Evolutionary conservation across 345 rosid species (phyloP), one percentile per base, ranked within the genome.

Genomic region (Eutrema japonicum): DNA sequence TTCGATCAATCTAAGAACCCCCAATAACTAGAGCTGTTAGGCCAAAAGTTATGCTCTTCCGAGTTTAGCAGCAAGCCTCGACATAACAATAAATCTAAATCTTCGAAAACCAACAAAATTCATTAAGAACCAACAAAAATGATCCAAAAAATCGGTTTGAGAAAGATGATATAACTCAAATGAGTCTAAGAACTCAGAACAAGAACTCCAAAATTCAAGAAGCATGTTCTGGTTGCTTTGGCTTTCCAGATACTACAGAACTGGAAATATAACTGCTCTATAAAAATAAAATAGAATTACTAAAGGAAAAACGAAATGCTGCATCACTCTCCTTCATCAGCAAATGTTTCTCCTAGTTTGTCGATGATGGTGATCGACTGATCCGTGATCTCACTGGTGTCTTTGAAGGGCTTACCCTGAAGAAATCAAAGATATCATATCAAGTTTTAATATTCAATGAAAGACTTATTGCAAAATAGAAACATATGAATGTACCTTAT

Each of bases 381-480:
- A 83, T 73, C 56, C 82, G 85, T 0, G 97, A 82, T 82, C 92
- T 85, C 77, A 89, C 94, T 0, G 89, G 96, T 52, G 96, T 92
- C 82, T 89, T 89, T 29, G 93, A 89, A 70, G 94, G 94, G 65
- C 94, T 87, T 72, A 92, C 88, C 89, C 94, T 92, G 67, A 59
- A 53, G 59, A 41, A 32, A 14, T 8, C 35, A 37, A 54, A 55
- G 8, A 35, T 8, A 42, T 14, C n/a, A 45, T 36, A 4, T 9
- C 30, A 51, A 37, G 11, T 38, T 49, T 12, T 6, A 27, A 43
- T 62, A 14, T 6, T 54, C 16, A 54, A 29, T 26, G 35, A 37
- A 51, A 47, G 52, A 14, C 37, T 69, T 30, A 2, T 29, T 36
- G 9, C 40, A 46, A 63, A 6, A 32, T 2, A 40, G 6, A 57